Evolutionary conservation across 1,284 basidiomycete genomes (phyloP).

Genomic region (Leccinum griseonigrum): DNA sequence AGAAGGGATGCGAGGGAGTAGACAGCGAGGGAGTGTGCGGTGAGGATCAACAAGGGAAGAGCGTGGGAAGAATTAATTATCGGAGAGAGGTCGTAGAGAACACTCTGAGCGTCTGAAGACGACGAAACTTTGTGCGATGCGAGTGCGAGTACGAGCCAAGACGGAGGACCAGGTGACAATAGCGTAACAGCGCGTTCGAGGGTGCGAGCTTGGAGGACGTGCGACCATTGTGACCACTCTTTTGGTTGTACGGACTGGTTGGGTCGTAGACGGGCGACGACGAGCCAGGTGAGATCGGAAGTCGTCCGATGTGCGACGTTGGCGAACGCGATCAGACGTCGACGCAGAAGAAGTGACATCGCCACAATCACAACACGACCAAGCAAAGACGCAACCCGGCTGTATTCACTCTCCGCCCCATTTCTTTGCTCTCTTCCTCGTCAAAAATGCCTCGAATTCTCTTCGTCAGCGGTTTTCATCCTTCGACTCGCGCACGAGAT

Average conservation of each 20-base stretch:
- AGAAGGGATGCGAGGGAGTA: slow-evolving; percentile 41
- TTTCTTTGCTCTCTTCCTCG: slow-evolving; percentile 16
- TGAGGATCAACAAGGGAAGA: slow-evolving; percentile 39
- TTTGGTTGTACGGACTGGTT: slow-evolving; percentile 7
- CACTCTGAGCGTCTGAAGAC: slow-evolving; percentile 19
- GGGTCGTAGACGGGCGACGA: slow-evolving; percentile 12
- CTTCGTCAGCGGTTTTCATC: slow-evolving; percentile 84
- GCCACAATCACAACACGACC: slow-evolving; percentile 42
- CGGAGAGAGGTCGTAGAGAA: slow-evolving; percentile 21
- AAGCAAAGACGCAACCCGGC: slow-evolving; percentile 23
- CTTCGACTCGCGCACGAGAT: slow-evolving; percentile 75
- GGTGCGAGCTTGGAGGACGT: slow-evolving; percentile 33
- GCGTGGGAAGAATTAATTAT: slow-evolving; percentile 13
- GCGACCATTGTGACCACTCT: slow-evolving; percentile 40
- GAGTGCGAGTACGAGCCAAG: slow-evolving; percentile 55
- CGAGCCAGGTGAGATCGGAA: slow-evolving; percentile 28
- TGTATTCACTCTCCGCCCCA: slow-evolving; percentile 31
- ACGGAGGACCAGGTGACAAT: slow-evolving; percentile 23
- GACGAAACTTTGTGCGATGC: slow-evolving; percentile 46
- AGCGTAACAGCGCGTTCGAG: slow-evolving; percentile 34
- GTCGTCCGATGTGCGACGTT: slow-evolving; percentile 24
- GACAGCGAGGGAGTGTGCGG: slow-evolving; percentile 47
- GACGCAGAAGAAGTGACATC: slow-evolving; percentile 8
- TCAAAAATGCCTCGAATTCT: slow-evolving; percentile 70
- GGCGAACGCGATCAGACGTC: slow-evolving; percentile 24